These are phyloP conservation scores for Suhomyces yuchorum DNA, from an alignment of 1,139 yeast species.

Conservation along the genomic window DNA sequence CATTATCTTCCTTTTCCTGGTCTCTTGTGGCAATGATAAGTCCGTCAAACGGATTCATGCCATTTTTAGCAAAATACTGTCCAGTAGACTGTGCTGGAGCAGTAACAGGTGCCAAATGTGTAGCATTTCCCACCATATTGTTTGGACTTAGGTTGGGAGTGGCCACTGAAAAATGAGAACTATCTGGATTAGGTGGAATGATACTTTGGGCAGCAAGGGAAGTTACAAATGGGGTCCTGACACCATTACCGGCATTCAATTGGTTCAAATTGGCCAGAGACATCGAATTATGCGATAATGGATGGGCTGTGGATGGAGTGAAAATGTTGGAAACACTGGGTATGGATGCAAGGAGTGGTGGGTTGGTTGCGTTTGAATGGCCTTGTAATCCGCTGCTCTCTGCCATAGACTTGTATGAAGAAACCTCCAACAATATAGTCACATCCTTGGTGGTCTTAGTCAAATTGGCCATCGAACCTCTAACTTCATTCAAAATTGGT, in stretches of 20 bases:
- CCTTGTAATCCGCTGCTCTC: conserved; percentile 12
- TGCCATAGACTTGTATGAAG: conserved; percentile 44
- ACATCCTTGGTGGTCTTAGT: conserved; percentile 91
- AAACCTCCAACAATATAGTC: conserved; percentile 71
- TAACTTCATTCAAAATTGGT: conserved; percentile 75
- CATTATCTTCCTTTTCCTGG: conserved; percentile 17
- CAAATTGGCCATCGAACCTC: conserved; percentile 76
- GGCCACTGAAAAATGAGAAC: conserved; percentile 7
- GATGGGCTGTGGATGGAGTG: conserved; percentile 37
- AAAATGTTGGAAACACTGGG: conserved; percentile 40
- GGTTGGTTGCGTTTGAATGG: conserved; percentile 17
- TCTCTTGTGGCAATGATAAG: conserved; percentile 34
- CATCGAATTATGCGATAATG: conserved; percentile 24
- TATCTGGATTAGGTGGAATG: conserved; percentile 7
- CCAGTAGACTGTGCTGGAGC: conserved; percentile 43
- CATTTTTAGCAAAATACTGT: conserved; percentile 40
- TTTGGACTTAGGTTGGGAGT: conserved; percentile 12
- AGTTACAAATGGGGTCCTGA: conserved; percentile 33
- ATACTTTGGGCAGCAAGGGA: neutral
- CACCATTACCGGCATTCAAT: conserved; percentile 11
- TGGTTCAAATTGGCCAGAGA: conserved; percentile 26
- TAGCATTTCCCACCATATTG: conserved; percentile 1
- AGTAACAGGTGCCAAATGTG: conserved; percentile 25
- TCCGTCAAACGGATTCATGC: conserved; percentile 47
- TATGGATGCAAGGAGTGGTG: conserved; percentile 31